These are phyloP conservation scores for Dryas drummondii DNA, from an alignment of 306 rosid species.

Conservation along the genomic window DNA sequence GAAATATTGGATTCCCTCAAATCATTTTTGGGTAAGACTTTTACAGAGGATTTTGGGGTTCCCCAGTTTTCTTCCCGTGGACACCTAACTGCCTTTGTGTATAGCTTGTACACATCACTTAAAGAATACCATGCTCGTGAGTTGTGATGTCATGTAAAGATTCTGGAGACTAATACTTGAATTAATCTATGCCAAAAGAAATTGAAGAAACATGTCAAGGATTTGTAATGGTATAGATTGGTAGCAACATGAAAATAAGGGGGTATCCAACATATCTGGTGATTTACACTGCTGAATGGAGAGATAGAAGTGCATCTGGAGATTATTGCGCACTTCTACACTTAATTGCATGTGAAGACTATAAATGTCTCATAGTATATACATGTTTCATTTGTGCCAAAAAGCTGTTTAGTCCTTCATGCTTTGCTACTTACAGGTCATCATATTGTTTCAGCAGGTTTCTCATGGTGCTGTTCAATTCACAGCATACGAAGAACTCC, in stretches of 20 bases:
- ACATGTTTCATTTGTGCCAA: not conserved
- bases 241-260: not conserved
- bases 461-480: conserved; percentile 97
- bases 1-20: not conserved
- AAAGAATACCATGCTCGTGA: not conserved
- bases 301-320: not conserved
- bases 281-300: not conserved
- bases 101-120: not conserved
- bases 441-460: conserved; percentile 69
- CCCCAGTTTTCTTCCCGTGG: not conserved
- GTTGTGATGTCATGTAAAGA: not conserved
- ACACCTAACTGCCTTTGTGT: not conserved
- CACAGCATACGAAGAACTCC: conserved; percentile 86
- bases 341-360: not conserved
- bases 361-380: not conserved
- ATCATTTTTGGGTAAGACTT: not conserved
- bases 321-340: conserved; percentile 12
- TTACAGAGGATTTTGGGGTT: not conserved
- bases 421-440: conserved; percentile 16
- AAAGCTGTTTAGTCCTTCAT: conserved; percentile 10
- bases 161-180: not conserved
- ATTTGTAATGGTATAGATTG: not conserved
- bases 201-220: not conserved
- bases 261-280: not conserved
- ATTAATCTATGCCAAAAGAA: not conserved